phyloP scores from a whole-genome alignment of 164 flowering plant genomes.

The Berberis thunbergii region DNA sequence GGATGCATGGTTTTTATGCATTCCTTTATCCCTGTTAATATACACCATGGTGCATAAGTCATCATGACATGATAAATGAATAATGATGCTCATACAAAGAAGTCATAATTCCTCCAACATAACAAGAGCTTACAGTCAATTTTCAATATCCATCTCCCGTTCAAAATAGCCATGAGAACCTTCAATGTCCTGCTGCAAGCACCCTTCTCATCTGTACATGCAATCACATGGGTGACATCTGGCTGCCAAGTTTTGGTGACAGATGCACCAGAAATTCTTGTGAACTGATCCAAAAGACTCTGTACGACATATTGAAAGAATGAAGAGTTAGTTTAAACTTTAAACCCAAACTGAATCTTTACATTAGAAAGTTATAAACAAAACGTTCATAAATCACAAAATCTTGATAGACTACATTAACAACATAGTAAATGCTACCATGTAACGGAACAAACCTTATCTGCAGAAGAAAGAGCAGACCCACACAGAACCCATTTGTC shows the following conservation, averaged over 20 bases:
- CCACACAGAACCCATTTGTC: conserved; percentile 64
- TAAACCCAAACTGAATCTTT: neutral
- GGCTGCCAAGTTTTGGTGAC: conserved; percentile 41
- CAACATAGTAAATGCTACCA: neutral
- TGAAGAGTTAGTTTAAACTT: neutral
- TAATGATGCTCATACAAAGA: neutral
- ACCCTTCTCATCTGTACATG: conserved; percentile 27
- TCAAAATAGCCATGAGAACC: conserved; percentile 56
- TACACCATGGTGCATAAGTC: no score
- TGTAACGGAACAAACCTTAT: conserved; percentile 47
- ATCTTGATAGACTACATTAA: no score
- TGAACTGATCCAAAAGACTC: conserved; percentile 40
- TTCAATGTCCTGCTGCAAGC: conserved; percentile 20
- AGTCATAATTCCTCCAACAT: neutral
- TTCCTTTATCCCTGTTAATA: conserved; percentile 33
- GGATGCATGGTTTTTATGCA: conserved; percentile 7
- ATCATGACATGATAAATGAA: neutral
- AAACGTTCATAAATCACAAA: no score
- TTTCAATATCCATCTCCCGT: conserved; percentile 53
- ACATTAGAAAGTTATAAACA: no score
- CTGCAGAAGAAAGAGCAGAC: conserved; percentile 61
- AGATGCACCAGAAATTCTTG: conserved; percentile 33
- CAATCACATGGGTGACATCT: conserved; percentile 60
- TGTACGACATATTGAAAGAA: conserved; percentile 19
- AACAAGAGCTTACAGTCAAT: conserved; percentile 45